Evolutionary conservation across 83 land plant species (phyloP).

Genomic region (Isoetes engelmannii): DNA sequence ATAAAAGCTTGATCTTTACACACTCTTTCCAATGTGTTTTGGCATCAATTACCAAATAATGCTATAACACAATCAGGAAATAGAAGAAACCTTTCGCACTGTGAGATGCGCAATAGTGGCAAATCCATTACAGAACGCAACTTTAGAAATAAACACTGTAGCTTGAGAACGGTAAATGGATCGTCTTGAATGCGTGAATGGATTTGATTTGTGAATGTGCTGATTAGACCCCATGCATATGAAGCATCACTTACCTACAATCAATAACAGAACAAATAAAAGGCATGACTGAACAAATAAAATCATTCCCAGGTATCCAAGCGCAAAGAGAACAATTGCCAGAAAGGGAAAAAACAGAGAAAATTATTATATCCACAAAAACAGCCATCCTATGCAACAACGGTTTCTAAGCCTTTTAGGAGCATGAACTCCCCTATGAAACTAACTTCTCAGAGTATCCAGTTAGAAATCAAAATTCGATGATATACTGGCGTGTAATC

Average conservation of each 20-base stretch:
- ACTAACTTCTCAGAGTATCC: too few species aligned
- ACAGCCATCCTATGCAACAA: too few species aligned
- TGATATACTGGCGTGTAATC: too few species aligned
- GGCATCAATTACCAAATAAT: too few species aligned
- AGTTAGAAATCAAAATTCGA: too few species aligned
- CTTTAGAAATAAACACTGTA: conserved; percentile 42
- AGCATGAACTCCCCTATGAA: too few species aligned
- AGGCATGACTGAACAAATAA: too few species aligned
- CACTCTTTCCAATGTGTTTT: too few species aligned
- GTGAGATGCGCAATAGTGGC: conserved; percentile 38
- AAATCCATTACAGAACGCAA: conserved; percentile 41
- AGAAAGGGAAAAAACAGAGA: too few species aligned
- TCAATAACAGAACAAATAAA: background rate
- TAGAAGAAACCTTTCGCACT: conserved; percentile 26
- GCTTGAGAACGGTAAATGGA: conserved; percentile 36
- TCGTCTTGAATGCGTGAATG: conserved; percentile 37
- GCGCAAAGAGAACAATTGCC: background rate
- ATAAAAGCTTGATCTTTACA: background rate
- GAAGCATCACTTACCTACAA: conserved; percentile 42
- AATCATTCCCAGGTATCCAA: background rate
- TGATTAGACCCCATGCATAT: conserved; percentile 43
- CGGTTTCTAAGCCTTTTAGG: too few species aligned
- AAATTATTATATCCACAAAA: too few species aligned
- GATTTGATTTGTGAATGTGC: conserved; percentile 32
- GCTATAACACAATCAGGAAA: conserved; percentile 4